These are phyloP conservation scores for Aethionema arabicum DNA, from an alignment of 345 rosid genomes.

Conservation along the genomic window DNA sequence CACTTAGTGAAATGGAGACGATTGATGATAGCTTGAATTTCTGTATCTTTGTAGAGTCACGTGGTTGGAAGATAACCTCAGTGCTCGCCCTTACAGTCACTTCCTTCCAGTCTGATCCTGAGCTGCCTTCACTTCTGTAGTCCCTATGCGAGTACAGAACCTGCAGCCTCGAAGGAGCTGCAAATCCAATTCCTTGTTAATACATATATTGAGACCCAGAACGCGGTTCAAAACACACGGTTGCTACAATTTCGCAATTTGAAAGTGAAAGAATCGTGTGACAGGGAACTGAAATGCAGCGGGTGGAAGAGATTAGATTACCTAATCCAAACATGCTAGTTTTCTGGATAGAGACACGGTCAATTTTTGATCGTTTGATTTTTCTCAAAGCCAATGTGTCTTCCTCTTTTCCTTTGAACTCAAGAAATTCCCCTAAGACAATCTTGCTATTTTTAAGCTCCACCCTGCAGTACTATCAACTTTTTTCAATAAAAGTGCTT, in stretches of 20 bases:
- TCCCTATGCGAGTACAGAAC: conserved; percentile 74
- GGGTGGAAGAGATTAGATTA: conserved; percentile 27
- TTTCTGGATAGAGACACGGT: conserved; percentile 62
- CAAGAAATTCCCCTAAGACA: conserved; percentile 80
- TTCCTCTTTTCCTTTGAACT: conserved; percentile 83
- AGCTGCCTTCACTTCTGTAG: conserved; percentile 75
- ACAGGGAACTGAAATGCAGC: too few relatives aligned
- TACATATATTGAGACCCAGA: too few relatives aligned
- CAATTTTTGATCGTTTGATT: conserved; percentile 80
- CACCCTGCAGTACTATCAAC: conserved; percentile 49
- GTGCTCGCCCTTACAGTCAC: conserved; percentile 74
- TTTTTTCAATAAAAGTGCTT: background rate
- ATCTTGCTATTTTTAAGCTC: conserved; percentile 76
- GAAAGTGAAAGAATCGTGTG: background rate
- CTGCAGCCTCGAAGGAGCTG: conserved; percentile 80
- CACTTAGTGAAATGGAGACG: conserved; percentile 67
- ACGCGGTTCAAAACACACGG: background rate
- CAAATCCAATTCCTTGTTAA: conserved; percentile 1
- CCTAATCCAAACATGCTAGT: conserved; percentile 95
- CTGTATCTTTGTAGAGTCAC: conserved; percentile 52
- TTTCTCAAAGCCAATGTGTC: conserved; percentile 54
- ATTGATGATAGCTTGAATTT: conserved; percentile 79
- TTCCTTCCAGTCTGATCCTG: conserved; percentile 74
- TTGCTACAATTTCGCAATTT: background rate
- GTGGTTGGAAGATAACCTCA: conserved; percentile 67